These are phyloP conservation scores for Waltergamsia citrina DNA, from an alignment of 2,329 filamentous ascomycete genomes.

Conservation along the genomic window DNA sequence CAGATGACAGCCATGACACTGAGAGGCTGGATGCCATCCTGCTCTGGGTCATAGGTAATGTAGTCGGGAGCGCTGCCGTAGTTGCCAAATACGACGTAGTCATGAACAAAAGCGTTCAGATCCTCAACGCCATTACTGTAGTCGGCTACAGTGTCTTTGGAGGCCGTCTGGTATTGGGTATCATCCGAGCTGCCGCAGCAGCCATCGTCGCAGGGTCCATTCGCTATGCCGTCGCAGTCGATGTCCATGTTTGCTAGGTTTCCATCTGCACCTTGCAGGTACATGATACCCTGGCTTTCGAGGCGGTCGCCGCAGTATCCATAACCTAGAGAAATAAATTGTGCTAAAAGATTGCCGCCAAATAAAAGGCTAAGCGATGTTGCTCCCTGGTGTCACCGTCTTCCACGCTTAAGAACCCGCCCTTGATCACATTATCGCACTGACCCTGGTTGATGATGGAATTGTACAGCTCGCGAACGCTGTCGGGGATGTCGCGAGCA, in stretches of 20 bases:
- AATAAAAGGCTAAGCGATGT: not conserved
- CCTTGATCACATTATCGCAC: not conserved
- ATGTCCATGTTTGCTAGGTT: constrained; percentile 46
- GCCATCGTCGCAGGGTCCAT: constrained; percentile 23
- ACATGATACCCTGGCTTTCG: constrained; percentile 26
- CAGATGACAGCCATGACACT: constrained; percentile 47
- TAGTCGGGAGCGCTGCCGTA: constrained; percentile 18
- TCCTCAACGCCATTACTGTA: constrained; percentile 30
- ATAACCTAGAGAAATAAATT: too few species aligned
- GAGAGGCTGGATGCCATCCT: constrained; percentile 33
- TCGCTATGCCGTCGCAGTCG: constrained; percentile 45
- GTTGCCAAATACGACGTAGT: constrained; percentile 47
- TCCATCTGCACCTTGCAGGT: constrained; percentile 30
- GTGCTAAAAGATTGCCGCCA: not conserved
- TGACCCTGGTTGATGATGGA: not conserved
- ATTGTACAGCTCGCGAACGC: not conserved
- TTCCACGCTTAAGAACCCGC: not conserved
- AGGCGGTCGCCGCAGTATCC: constrained; percentile 34
- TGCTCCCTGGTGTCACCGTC: not conserved
- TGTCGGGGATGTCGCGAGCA: constrained; percentile 1
- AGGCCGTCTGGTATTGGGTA: constrained; percentile 31
- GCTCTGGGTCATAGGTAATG: constrained; percentile 28
- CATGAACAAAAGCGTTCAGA: constrained; percentile 40
- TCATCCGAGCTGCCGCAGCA: constrained; percentile 32
- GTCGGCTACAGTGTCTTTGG: constrained; percentile 22